phyloP scores from a whole-genome alignment of 177 flowering plant genomes.

The Vitis hybrid region DNA sequence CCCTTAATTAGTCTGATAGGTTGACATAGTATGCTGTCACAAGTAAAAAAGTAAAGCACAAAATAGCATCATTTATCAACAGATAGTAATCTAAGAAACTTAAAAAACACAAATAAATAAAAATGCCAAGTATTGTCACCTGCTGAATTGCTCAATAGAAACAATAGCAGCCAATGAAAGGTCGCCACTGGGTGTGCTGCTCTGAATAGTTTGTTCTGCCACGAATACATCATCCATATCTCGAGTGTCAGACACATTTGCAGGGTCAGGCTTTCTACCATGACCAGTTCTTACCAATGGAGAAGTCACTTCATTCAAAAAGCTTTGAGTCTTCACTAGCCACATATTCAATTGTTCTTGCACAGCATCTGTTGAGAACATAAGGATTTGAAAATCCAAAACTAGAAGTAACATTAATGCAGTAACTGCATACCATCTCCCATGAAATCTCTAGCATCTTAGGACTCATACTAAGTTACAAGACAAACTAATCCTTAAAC shows the following conservation, averaged over 20 bases:
- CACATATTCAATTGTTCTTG: constrained; percentile 62
- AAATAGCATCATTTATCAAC: background rate
- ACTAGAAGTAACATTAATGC: background rate
- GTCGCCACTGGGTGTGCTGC: constrained; percentile 55
- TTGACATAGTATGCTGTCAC: background rate
- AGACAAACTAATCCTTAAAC: too few relatives aligned
- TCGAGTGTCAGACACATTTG: constrained; percentile 28
- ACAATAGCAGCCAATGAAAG: constrained; percentile 78
- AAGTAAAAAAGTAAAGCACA: background rate
- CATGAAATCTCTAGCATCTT: background rate
- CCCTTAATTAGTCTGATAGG: constrained; percentile 7
- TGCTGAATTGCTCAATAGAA: constrained; percentile 95
- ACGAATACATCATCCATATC: constrained; percentile 59
- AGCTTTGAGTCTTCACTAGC: constrained; percentile 70
- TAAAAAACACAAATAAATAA: background rate
- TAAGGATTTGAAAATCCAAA: background rate
- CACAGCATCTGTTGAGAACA: constrained; percentile 53
- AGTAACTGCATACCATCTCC: background rate
- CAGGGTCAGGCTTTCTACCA: constrained; percentile 33
- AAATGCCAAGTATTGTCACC: constrained; percentile 42
- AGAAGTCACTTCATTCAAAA: constrained; percentile 68
- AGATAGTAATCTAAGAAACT: background rate
- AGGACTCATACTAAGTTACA: too few relatives aligned
- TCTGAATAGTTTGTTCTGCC: constrained; percentile 65
- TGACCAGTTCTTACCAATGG: constrained; percentile 55